phyloP scores from a whole-genome alignment of 495 filamentous ascomycete species.

The Xylaria venustula region DNA sequence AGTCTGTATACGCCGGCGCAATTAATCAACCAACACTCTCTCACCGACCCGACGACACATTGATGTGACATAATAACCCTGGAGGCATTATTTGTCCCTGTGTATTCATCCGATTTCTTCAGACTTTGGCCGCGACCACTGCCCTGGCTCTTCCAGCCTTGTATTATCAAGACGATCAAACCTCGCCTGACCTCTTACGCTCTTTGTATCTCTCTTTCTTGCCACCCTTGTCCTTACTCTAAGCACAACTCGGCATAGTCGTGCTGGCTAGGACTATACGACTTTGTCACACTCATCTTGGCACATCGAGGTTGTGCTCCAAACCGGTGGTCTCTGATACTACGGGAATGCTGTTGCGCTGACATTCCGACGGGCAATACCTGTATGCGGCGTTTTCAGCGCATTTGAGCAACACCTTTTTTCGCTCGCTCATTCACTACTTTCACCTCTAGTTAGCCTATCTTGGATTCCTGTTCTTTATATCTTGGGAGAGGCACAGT shows the following conservation, averaged over 20 bases:
- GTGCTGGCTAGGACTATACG: not conserved
- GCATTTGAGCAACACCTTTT: not conserved
- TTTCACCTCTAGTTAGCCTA: not conserved
- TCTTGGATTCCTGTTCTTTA: constrained; percentile 8
- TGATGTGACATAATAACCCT: not conserved
- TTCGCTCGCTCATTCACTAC: not conserved
- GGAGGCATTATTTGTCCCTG: not conserved
- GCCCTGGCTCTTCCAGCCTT: not conserved
- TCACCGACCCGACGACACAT: not conserved
- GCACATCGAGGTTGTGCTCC: not conserved
- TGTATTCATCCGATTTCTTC: not conserved
- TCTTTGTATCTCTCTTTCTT: constrained; percentile 7
- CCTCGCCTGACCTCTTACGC: not conserved
- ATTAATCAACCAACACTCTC: not conserved
- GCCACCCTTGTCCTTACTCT: not conserved
- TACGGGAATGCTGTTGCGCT: not conserved
- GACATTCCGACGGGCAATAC: not conserved
- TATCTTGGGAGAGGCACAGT: constrained; percentile 39
- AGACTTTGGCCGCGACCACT: not conserved
- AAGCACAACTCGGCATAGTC: not conserved
- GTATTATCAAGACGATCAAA: not conserved
- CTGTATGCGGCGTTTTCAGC: not conserved
- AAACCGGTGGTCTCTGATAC: not conserved
- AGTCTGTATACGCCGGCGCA: not conserved
- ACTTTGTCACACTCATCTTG: not conserved